Evolutionary conservation across 768 basidiomycete genomes (phyloP).

Genomic region (Leccinum subtestaceum): DNA sequence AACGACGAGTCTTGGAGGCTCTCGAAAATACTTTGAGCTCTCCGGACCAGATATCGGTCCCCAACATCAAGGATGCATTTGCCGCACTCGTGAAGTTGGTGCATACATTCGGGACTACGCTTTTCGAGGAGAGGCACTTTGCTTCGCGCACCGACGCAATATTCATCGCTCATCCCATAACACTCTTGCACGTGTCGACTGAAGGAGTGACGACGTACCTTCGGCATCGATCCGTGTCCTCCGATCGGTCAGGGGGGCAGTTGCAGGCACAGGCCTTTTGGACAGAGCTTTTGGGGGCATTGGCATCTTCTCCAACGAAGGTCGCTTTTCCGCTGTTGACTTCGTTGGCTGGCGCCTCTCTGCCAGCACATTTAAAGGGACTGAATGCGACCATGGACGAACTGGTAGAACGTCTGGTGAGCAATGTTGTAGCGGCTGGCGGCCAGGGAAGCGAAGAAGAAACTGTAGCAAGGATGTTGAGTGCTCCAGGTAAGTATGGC

Average conservation of each 20-base stretch:
- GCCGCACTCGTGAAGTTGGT: constrained; percentile 40
- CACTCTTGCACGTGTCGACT: constrained; percentile 41
- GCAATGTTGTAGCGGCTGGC: neutral
- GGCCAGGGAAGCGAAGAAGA: neutral
- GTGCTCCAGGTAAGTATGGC: constrained; percentile 22
- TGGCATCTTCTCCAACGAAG: constrained; percentile 35
- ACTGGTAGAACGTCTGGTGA: constrained; percentile 31
- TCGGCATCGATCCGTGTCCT: constrained; percentile 14
- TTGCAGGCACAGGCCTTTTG: constrained; percentile 19
- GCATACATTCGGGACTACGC: constrained; percentile 46
- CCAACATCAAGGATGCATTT: constrained; percentile 22
- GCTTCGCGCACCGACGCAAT: constrained; percentile 45
- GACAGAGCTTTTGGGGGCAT: constrained; percentile 38
- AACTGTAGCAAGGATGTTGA: constrained; percentile 11
- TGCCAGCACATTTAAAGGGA: constrained; percentile 49
- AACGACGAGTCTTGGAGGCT: constrained; percentile 24
- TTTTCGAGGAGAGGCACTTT: constrained; percentile 46
- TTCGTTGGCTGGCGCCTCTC: constrained; percentile 34
- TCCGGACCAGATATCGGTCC: neutral
- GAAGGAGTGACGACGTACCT: constrained; percentile 54
- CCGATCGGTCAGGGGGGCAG: constrained; percentile 7
- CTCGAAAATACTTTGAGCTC: constrained; percentile 15
- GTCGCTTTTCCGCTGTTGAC: constrained; percentile 41
- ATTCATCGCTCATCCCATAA: constrained; percentile 36
- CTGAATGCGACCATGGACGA: constrained; percentile 43